Percentiles rank a stretch among this genome's conserved stretches.
These are phyloP conservation scores for Mortierella sp. DNA, from an alignment of 371 early-diverging fungal genomes.

Conservation along the genomic window DNA sequence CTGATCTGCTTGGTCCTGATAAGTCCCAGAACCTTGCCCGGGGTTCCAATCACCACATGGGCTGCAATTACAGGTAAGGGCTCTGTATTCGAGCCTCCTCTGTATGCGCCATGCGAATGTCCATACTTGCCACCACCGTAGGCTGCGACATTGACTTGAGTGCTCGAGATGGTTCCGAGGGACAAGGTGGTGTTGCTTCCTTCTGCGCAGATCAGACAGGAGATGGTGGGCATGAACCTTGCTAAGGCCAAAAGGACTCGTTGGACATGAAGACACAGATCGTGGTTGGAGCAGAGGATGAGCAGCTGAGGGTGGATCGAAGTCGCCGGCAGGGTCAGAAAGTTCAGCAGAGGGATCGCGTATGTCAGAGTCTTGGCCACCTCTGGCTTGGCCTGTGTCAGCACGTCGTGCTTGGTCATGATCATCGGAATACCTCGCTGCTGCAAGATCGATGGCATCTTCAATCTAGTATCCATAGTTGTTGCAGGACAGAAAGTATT, in stretches of 20 bases:
- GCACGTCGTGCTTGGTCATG: constrained; percentile 52
- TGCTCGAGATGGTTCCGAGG: constrained; percentile 46
- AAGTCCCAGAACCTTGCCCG: constrained; percentile 41
- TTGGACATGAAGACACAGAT: constrained; percentile 51
- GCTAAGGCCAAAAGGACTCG: constrained; percentile 50
- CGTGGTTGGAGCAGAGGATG: constrained; percentile 55
- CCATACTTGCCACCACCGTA: constrained; percentile 11
- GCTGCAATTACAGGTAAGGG: constrained; percentile 41
- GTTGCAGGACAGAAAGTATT: not conserved
- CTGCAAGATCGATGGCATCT: constrained; percentile 52
- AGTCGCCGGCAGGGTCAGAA: constrained; percentile 47
- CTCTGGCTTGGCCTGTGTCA: constrained; percentile 53
- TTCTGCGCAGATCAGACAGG: constrained; percentile 52
- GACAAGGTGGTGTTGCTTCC: constrained; percentile 51
- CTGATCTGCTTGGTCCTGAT: constrained; percentile 46
- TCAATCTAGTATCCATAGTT: constrained; percentile 15
- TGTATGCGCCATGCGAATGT: constrained; percentile 4
- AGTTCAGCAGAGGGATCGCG: constrained; percentile 45
- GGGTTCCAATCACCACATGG: constrained; percentile 54
- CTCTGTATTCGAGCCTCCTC: constrained; percentile 3
- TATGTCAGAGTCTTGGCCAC: constrained; percentile 54
- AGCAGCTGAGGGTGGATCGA: constrained; percentile 54
- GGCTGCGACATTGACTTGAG: constrained; percentile 38
- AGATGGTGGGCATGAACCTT: constrained; percentile 56
- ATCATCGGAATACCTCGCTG: constrained; percentile 58